Conservation (phyloP, 2,329 filamentous ascomycete genomes). For the Fusarium nurragi region DNA sequence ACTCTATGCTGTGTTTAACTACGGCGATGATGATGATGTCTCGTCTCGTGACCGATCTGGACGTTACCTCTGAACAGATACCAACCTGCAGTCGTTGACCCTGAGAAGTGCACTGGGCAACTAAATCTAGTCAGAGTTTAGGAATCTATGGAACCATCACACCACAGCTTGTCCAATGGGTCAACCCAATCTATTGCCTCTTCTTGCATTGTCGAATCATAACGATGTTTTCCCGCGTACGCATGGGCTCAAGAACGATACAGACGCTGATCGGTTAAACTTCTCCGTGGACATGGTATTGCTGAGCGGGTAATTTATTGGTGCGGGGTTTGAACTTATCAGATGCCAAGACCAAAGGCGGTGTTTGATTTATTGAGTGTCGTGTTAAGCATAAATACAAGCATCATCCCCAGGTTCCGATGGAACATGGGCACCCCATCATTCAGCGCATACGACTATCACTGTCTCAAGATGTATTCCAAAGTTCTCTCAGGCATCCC, state of each 20-base stretch:
- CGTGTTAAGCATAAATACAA: constrained; percentile 26
- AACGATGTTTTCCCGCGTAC: neutral
- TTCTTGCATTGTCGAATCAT: neutral
- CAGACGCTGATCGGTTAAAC: neutral
- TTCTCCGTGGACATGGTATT: neutral
- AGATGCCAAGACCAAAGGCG: neutral
- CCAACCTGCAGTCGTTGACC: no score
- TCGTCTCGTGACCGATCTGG: no score
- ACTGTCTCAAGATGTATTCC: neutral
- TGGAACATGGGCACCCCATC: neutral
- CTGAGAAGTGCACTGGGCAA: no score
- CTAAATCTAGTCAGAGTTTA: no score
- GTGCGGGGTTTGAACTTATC: neutral
- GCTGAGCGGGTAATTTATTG: neutral
- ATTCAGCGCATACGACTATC: neutral
- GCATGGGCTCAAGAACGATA: neutral
- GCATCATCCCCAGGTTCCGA: neutral
- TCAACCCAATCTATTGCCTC: neutral
- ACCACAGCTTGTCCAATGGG: neutral
- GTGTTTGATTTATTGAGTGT: constrained; percentile 1
- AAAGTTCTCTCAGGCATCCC: constrained; percentile 6
- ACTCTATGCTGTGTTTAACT: no score
- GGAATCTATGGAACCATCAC: neutral
- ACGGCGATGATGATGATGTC: no score
- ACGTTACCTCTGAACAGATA: no score